Conservation (phyloP, 371 early-diverging fungal species). For the Lichtheimia hyalospora region DNA sequence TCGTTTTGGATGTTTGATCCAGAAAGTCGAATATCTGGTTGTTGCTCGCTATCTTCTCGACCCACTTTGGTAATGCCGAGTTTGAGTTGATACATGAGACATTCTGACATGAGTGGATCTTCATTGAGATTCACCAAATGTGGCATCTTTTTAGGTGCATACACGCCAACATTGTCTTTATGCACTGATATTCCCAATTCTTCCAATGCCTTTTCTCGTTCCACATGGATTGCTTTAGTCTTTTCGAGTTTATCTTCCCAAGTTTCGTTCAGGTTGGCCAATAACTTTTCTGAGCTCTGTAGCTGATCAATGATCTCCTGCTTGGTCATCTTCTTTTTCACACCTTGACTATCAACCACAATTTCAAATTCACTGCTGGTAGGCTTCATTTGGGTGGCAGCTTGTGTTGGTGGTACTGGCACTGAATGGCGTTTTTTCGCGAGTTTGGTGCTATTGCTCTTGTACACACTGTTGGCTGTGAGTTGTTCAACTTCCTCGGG, state of each 20-base stretch:
- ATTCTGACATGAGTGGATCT: slow-evolving; percentile 90
- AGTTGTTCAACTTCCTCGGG: slow-evolving; percentile 49
- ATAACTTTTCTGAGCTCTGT: slow-evolving; percentile 83
- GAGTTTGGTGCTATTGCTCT: slow-evolving; percentile 8
- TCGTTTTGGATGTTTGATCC: slow-evolving; percentile 68
- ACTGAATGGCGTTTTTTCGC: slow-evolving; percentile 1
- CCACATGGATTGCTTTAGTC: slow-evolving; percentile 72
- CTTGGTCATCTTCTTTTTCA: slow-evolving; percentile 51
- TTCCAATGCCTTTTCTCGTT: slow-evolving; percentile 74
- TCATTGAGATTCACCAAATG: slow-evolving; percentile 91
- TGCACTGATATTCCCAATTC: slow-evolving; percentile 82
- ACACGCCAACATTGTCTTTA: slow-evolving; percentile 75
- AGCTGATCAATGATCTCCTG: slow-evolving; percentile 79
- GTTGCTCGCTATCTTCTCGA: slow-evolving; percentile 32
- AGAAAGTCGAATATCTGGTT: slow-evolving; percentile 70
- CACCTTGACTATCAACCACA: slow-evolving; percentile 48
- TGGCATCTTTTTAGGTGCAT: slow-evolving; percentile 80
- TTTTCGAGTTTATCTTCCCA: slow-evolving; percentile 85
- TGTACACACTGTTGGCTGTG: slow-evolving; percentile 21
- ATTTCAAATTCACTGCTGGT: slow-evolving; percentile 41
- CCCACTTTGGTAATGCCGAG: slow-evolving; percentile 79
- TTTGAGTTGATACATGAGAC: slow-evolving; percentile 85
- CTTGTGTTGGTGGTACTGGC: slow-evolving; percentile 9
- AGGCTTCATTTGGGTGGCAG: slow-evolving; percentile 6
- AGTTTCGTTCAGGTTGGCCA: slow-evolving; percentile 79